Evolutionary conservation across 306 rosid genomes (phyloP), one percentile per base, ranked within the genome.

Genomic region (Urtica urens): DNA sequence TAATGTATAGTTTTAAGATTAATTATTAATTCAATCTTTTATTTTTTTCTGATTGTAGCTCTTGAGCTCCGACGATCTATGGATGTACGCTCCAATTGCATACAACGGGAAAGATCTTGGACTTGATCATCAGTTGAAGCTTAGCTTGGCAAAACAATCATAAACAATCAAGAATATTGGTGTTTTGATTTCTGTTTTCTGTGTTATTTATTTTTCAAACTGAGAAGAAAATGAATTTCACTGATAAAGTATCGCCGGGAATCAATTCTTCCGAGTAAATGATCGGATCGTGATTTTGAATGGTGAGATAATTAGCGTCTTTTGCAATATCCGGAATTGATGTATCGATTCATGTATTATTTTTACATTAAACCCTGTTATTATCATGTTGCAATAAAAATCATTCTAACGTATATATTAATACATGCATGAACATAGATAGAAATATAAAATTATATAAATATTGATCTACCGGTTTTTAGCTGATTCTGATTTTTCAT

Each of bases 81-180:
- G 95, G 97, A 88, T 81, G 95, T 84, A 88, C 7, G 75, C 97
- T 76, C 97, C 97, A 4, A 76, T 88, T 51, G 94, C 90, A 62
- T 88, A 76, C 78, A 88, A 81, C 62, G 95, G 97, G 59, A 77
- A 70, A 80, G 79, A 79, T 73, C 65, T 83, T 20, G 93, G 94
- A 47, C 78, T 88, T 56, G 78, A 78, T 57, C 69, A 74, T 58
- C 67, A 74, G 62, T 66, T 71, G 69, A 72, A 74, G 46, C 63
- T 45, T 29, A 39, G 66, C 47, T 57, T 75, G 31, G 38, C 75
- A 50, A 68, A 69, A 40, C 65, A 73, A 28, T 56, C 27, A 70
- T 69, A 55, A 53, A 69, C 21, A 34, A 34, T 33, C 39, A 39
- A n/a, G 14, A 23, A 47, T 19, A 45, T 45, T 45, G 47, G 14